Evolutionary conservation across 1,139 yeast genomes (phyloP).

Genomic region (Geotrichum cucujoidarum): DNA sequence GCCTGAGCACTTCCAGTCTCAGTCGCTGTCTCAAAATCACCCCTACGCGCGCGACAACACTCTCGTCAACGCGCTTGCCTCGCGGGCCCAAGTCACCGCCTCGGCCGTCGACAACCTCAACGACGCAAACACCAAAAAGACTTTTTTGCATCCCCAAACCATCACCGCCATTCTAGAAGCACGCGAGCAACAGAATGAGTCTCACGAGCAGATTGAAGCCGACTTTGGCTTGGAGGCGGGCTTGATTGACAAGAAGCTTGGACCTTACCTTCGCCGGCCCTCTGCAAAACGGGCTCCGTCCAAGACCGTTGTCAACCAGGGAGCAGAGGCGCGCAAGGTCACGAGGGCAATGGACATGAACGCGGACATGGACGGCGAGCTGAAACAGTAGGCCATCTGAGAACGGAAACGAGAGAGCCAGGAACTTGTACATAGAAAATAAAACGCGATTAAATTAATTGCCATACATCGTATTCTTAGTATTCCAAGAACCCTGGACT

Average conservation of each 20-base stretch:
- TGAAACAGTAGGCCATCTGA: neutral
- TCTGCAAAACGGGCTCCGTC: constrained; percentile 5
- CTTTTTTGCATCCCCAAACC: constrained; percentile 22
- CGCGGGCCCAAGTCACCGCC: neutral
- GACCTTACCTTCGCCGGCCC: constrained; percentile 10
- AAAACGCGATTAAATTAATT: no score
- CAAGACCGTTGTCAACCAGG: neutral
- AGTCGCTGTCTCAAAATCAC: neutral
- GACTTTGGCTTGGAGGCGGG: constrained; percentile 20
- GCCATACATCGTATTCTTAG: no score
- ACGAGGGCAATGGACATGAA: constrained; percentile 1
- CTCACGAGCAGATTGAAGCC: constrained; percentile 17
- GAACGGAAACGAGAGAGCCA: no score
- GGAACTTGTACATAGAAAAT: no score
- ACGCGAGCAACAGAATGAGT: constrained; percentile 22
- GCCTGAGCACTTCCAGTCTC: constrained; percentile 8
- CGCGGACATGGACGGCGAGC: constrained; percentile 4
- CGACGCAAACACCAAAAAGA: neutral
- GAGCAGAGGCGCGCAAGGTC: neutral
- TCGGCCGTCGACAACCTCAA: constrained; percentile 1
- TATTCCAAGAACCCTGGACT: no score
- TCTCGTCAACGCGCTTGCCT: constrained; percentile 4
- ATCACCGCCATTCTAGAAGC: constrained; percentile 24
- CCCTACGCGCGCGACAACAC: constrained; percentile 2
- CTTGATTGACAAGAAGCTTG: constrained; percentile 20